phyloP scores from a whole-genome alignment of 805 yeast genomes.

The Hanseniaspora mollemarum region DNA sequence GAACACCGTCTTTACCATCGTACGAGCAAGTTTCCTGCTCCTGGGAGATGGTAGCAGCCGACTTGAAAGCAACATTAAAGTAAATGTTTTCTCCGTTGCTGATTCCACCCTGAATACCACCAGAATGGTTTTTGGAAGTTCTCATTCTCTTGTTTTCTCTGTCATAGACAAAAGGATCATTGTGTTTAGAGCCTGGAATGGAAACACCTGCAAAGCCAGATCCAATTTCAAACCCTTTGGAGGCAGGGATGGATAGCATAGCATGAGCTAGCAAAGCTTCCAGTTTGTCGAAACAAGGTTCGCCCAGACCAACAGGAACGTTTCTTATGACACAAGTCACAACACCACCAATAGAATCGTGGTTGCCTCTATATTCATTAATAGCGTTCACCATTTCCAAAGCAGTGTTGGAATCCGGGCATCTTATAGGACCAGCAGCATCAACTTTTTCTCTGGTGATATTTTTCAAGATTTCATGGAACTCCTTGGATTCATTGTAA shows the following conservation, averaged over 20 bases:
- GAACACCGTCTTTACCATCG: conserved; percentile 74
- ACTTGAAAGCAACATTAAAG: conserved; percentile 92
- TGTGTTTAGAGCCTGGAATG: conserved; percentile 87
- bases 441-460: conserved; percentile 85
- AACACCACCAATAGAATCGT: conserved; percentile 94
- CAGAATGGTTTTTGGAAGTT: conserved; percentile 83
- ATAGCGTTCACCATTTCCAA: conserved; percentile 77
- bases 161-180: conserved; percentile 68
- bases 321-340: conserved; percentile 95
- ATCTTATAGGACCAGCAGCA: conserved; percentile 77
- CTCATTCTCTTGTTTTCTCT: conserved; percentile 53
- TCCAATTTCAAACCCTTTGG: conserved; percentile 96
- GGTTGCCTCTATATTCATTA: conserved; percentile 69
- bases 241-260: conserved; percentile 94
- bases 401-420: conserved; percentile 67
- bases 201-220: conserved; percentile 86
- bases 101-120: conserved; percentile 98
- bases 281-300: conserved; percentile 91
- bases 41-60: conserved; percentile 94
- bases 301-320: conserved; percentile 92
- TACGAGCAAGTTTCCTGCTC: conserved; percentile 82
- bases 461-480: conserved; percentile 55
- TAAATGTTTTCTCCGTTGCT: conserved; percentile 91
- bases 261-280: conserved; percentile 96
- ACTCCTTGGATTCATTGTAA: conserved; percentile 45